A percentile compares a stretch with the other conserved stretches of the same genome.
phyloP scores from a whole-genome alignment of 2,329 filamentous ascomycete genomes.

The Ceratocystis colombiana region DNA sequence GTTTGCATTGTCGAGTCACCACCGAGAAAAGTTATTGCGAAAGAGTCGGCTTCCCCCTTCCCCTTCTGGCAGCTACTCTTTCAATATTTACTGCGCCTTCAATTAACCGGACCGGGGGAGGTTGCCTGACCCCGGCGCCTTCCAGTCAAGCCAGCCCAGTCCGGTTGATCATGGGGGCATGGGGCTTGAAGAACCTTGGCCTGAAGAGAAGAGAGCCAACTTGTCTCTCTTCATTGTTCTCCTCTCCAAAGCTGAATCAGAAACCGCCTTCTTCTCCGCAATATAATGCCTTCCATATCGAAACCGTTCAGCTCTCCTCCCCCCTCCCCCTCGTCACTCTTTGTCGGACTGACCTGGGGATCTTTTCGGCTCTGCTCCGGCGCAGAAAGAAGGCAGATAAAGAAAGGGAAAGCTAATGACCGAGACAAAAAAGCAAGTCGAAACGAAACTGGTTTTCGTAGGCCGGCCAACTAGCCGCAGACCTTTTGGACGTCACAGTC shows the following conservation, averaged over 20 bases:
- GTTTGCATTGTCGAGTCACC: not conserved
- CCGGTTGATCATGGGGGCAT: not conserved
- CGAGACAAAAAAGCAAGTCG: not conserved
- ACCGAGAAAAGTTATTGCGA: not conserved
- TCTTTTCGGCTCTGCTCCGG: not conserved
- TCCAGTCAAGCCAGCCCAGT: not conserved
- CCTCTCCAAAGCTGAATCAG: not conserved
- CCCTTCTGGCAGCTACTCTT: not conserved
- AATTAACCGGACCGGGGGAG: not conserved
- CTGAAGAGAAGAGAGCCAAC: no score
- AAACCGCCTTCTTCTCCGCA: conserved; percentile 13
- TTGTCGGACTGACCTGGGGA: no score
- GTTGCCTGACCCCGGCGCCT: not conserved
- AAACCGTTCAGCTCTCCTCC: not conserved
- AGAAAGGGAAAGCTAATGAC: not conserved
- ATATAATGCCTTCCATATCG: conserved; percentile 1
- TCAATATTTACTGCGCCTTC: conserved; percentile 2
- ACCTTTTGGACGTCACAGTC: conserved; percentile 1
- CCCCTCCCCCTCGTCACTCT: no score
- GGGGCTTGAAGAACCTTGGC: not conserved
- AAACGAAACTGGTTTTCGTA: not conserved
- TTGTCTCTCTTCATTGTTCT: no score
- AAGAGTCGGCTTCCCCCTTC: not conserved
- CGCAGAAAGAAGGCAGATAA: not conserved
- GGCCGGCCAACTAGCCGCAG: not conserved